phyloP scores from a whole-genome alignment of 2,329 filamentous ascomycete genomes.

The Mariannaea sp. region DNA sequence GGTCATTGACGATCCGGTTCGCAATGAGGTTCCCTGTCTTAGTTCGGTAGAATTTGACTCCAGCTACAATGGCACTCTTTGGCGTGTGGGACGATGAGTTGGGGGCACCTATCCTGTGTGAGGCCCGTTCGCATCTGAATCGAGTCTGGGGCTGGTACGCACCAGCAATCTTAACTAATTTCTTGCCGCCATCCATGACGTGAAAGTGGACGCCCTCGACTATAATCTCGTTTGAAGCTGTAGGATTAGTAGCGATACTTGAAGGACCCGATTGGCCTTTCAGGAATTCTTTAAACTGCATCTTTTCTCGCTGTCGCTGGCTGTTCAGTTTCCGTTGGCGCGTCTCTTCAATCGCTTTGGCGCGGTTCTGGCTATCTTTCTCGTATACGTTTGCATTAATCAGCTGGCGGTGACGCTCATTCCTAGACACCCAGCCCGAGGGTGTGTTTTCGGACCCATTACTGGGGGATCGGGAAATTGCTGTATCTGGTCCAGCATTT shows the following conservation, averaged over 20 bases:
- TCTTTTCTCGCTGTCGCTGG: slow-evolving; percentile 62
- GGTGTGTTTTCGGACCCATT: slow-evolving; percentile 42
- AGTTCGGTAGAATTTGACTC: slow-evolving; percentile 82
- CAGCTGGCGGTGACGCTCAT: slow-evolving; percentile 77
- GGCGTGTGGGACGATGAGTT: slow-evolving; percentile 71
- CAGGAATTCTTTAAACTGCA: slow-evolving; percentile 53
- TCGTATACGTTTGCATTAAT: slow-evolving; percentile 82
- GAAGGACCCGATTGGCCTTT: slow-evolving; percentile 34
- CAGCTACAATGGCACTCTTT: slow-evolving; percentile 72
- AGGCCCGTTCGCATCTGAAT: slow-evolving; percentile 26
- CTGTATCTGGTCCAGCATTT: slow-evolving; percentile 49
- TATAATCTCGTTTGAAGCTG: slow-evolving; percentile 62
- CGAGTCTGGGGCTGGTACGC: slow-evolving; percentile 27
- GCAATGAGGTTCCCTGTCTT: slow-evolving; percentile 88
- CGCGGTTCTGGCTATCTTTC: slow-evolving; percentile 69
- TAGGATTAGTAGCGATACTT: slow-evolving; percentile 29
- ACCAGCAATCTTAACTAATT: slow-evolving; percentile 77
- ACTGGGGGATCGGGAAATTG: slow-evolving; percentile 46
- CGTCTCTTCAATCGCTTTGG: slow-evolving; percentile 74
- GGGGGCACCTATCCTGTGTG: slow-evolving; percentile 55
- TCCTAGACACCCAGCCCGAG: slow-evolving; percentile 69
- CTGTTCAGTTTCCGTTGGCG: slow-evolving; percentile 60
- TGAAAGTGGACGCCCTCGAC: slow-evolving; percentile 76
- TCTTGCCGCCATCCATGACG: slow-evolving; percentile 78
- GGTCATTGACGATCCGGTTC: slow-evolving; percentile 73